Evolutionary conservation across 2,329 filamentous ascomycete species (phyloP), one percentile per base, ranked within the genome.

Genomic region (Sporothrix pallida): DNA sequence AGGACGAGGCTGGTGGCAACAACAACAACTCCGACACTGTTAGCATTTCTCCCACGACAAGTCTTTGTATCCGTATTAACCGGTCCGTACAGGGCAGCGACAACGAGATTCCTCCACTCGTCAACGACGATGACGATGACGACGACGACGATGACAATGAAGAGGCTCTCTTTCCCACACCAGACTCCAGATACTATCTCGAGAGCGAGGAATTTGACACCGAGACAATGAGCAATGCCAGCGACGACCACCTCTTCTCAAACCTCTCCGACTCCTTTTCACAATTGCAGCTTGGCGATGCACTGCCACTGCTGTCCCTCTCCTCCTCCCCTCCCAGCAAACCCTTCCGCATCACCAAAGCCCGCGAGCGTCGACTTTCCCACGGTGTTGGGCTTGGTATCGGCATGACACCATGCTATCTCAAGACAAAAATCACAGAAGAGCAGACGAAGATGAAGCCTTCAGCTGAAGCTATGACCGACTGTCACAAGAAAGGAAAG

Each of bases 251-350:
- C 1, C n/a, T 67, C 8, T 67, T 67, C 37, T 26, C 42, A 8
- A n/a, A 67, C 46, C 65, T 68, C 2, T 68, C 65, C 23, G 23
- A 50, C 46, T 52, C n/a, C 20, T 68, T 68, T 17, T 50, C 65
- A 1, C 20, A 31, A 37, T 37, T 37, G 31, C 31, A 37, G 7
- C 31, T 37, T 7, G 31, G 31, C 31, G 31, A 37, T 37, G 31
- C 31, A 37, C 31, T 7, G 4, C 31, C 23, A 31, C 20, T 2
- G 3, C 6, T 15, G 15, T 56, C n/a, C 17, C 52, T 56, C n/a
- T 10, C 52, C 52, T 12, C 20, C 54, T 10, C 23, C n/a, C 13
- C 44, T 12, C 13, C 44, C 7, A 23, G 7, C 2, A 50, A 68
- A 37, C 23, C 65, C n/a, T 52, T 48, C 23, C 65, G 65, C 1